Evolutionary conservation across 2,329 filamentous ascomycete species (phyloP), one percentile per base, ranked within the genome.

Genomic region (Penicillium sp.): DNA sequence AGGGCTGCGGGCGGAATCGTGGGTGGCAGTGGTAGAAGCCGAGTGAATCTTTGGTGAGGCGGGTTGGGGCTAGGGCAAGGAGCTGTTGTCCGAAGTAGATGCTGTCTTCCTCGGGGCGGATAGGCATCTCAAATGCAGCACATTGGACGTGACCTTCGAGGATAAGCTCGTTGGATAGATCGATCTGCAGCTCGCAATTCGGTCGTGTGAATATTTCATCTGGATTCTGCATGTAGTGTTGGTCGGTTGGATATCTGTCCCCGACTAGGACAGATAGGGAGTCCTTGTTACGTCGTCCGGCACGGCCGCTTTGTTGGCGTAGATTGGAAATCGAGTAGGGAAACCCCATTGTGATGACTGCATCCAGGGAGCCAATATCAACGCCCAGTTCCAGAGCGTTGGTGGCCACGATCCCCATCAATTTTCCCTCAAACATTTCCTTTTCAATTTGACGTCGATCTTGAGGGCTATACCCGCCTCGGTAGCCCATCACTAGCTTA

Each of bases 191-290:
- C 71, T 91, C 89, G 62, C 87, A 89, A 62, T 97, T 96, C 0
- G 92, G 92, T 66, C 90, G 90, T 0, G 89, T 94, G 74, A 97
- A 82, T 24, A 99, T 88, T 72, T 96, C 91, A 59, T 94, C 88
- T 0, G 94, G 94, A 61, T 97, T 96, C 59, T 90, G 86, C 94
- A 99, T 99, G 73, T 95, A 99, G 70, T 95, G 87, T 70, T 99
- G 94, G 70, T 99, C 94, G 0, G 90, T 91, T 3, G 92, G 87
- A 63, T 94, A 96, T 61, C 86, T 86, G 69, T 97, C 92, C 2
- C 92, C 94, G 0, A 99, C 85, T 1, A 99, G 78, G 2, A 99
- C 85, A 0, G 92, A 95, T 3, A 99, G 79, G 0, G 92, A 96
- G 72, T 99, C 94, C 68, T 90, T 95, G 70, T 97, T 97, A 57